phyloP scores from a whole-genome alignment of 2,329 filamentous ascomycete species.

The Penicillium hesseltinei region DNA sequence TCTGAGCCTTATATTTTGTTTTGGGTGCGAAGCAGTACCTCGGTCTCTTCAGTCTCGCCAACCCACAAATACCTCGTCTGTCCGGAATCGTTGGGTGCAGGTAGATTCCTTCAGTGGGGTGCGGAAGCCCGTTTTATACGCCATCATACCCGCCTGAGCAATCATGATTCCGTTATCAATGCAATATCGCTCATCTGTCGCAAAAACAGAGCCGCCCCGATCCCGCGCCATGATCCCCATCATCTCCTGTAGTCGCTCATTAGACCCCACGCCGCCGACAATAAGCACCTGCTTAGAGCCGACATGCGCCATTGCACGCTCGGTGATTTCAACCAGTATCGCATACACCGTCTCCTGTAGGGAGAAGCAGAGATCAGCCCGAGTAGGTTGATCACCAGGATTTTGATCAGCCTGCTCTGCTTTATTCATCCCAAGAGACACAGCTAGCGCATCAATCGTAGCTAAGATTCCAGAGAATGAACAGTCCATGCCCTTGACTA shows the following conservation, averaged over 20 bases:
- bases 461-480: constrained; percentile 79
- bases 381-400: constrained; percentile 52
- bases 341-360: constrained; percentile 93
- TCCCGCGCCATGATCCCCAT: constrained; percentile 96
- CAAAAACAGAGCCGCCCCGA: constrained; percentile 83
- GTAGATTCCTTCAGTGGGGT: neutral
- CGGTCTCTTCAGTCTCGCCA: neutral
- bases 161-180: constrained; percentile 99
- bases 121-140: neutral
- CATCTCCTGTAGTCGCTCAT: constrained; percentile 91
- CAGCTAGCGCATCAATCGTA: constrained; percentile 58
- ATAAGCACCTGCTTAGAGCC: constrained; percentile 87
- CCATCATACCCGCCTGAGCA: neutral
- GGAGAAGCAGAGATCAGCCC: constrained; percentile 86
- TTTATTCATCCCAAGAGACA: neutral
- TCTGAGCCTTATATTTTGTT: neutral
- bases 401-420: constrained; percentile 9
- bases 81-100: neutral
- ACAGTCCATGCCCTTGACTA: constrained; percentile 98
- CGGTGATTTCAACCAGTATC: constrained; percentile 98
- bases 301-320: constrained; percentile 97
- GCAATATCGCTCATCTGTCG: constrained; percentile 94
- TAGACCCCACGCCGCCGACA: constrained; percentile 93
- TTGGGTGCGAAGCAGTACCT: neutral
- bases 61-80: neutral